A percentile compares a stretch with the other conserved stretches of the same genome.
Conservation (phyloP, 768 basidiomycete species). For the Austroboletus eburneus region DNA sequence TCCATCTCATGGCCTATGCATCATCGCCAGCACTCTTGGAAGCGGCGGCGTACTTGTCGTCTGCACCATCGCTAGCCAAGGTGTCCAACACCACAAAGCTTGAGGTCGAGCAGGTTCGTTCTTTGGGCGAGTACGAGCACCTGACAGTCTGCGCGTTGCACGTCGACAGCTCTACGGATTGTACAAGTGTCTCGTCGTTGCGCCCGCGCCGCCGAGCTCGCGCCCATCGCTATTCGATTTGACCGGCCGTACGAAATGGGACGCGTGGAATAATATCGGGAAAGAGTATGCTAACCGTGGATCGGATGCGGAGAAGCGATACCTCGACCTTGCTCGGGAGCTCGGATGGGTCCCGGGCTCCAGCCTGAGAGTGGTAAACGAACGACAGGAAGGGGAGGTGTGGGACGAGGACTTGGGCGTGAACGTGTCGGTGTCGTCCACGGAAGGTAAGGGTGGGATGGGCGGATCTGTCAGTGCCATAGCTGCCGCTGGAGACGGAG, state of each 20-base stretch:
- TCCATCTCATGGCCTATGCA: slow-evolving; percentile 23
- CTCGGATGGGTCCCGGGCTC: slow-evolving; percentile 62
- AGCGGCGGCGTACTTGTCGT: slow-evolving; percentile 64
- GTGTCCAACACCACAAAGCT: slow-evolving; percentile 65
- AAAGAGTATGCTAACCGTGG: slow-evolving; percentile 42
- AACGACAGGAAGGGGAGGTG: slow-evolving; percentile 30
- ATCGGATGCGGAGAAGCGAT: slow-evolving; percentile 55
- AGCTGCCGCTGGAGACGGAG: slow-evolving; percentile 35
- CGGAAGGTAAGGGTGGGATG: slow-evolving; percentile 37
- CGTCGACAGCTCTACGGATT: slow-evolving; percentile 72
- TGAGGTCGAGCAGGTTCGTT: slow-evolving; percentile 51
- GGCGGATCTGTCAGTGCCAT: slow-evolving; percentile 64
- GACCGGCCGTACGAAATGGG: slow-evolving; percentile 82
- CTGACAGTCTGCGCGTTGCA: slow-evolving; percentile 24
- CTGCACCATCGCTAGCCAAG: slow-evolving; percentile 46
- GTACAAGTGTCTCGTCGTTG: slow-evolving; percentile 71
- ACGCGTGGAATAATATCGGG: slow-evolving; percentile 63
- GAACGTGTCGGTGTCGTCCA: slow-evolving; percentile 18
- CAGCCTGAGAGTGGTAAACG: slow-evolving; percentile 4
- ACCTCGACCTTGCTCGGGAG: slow-evolving; percentile 61
- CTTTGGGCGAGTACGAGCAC: slow-evolving; percentile 10
- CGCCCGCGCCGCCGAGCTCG: slow-evolving; percentile 47
- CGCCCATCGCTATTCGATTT: slow-evolving; percentile 78
- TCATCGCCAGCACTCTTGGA: slow-evolving; percentile 46
- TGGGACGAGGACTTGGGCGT: slow-evolving; percentile 40